Percentiles rank a stretch among this genome's conserved stretches.
Conservation (phyloP, 2,329 filamentous ascomycete species). For the Alternaria triticina region DNA sequence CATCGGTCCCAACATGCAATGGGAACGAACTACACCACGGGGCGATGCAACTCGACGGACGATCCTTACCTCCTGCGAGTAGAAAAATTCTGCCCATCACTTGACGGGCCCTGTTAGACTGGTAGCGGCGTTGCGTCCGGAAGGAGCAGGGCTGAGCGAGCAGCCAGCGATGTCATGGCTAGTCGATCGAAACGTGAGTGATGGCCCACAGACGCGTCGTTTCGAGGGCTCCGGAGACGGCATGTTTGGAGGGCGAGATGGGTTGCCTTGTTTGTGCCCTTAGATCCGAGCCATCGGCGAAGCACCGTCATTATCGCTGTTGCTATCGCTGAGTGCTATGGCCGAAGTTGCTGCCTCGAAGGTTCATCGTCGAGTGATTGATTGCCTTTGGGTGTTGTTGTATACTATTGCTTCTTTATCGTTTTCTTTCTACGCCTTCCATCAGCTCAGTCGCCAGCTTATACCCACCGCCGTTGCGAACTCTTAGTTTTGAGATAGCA, state of each 20-base stretch:
- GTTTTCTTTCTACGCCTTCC: conserved; percentile 16
- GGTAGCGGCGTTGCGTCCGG: conserved; percentile 21
- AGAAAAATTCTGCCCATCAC: conserved; percentile 18
- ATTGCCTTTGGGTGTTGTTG: conserved; percentile 25
- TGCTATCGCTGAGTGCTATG: conserved; percentile 14
- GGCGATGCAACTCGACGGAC: conserved; percentile 3
- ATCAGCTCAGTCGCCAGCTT: conserved; percentile 17
- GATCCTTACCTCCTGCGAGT: conserved; percentile 18
- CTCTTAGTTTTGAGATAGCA: neutral
- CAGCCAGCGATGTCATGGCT: conserved; percentile 14
- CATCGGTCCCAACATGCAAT: conserved; percentile 12
- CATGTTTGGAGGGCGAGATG: conserved; percentile 9
- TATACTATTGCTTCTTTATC: conserved; percentile 28
- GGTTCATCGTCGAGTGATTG: conserved; percentile 15
- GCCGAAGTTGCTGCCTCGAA: conserved; percentile 13
- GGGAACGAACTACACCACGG: conserved; percentile 6
- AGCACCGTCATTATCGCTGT: conserved; percentile 4
- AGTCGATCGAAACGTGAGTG: conserved; percentile 1
- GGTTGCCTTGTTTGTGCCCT: conserved; percentile 9
- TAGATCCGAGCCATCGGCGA: conserved; percentile 48
- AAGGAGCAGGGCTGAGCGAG: conserved; percentile 21
- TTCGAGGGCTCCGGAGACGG: conserved; percentile 8
- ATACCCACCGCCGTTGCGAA: conserved; percentile 18
- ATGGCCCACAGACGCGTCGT: conserved; percentile 3
- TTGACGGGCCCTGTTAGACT: conserved; percentile 5